These are phyloP conservation scores for Austropuccinia psidii DNA, from an alignment of 1,284 basidiomycete genomes.

Conservation along the genomic window DNA sequence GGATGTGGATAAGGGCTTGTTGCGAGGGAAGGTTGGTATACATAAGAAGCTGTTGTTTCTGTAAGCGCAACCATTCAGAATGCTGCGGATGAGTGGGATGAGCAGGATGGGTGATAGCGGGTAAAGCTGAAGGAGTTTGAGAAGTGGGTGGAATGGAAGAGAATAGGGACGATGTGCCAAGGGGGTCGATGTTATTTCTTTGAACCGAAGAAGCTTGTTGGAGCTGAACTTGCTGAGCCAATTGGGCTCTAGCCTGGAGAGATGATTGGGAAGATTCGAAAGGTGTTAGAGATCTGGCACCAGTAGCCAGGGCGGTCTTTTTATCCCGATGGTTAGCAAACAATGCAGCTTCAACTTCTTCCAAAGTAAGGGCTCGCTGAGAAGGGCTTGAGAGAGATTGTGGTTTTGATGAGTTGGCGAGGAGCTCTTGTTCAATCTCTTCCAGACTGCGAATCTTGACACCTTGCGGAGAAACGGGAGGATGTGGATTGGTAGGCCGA, in stretches of 20 bases:
- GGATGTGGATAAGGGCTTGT: conserved; percentile 5
- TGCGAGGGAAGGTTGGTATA: conserved; percentile 10
- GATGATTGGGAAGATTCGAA: background rate
- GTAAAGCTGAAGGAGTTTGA: conserved; percentile 24
- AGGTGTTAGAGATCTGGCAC: conserved; percentile 15
- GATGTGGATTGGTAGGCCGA: conserved; percentile 6
- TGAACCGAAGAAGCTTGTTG: background rate
- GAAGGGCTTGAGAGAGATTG: conserved; percentile 17
- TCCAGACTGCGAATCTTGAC: conserved; percentile 45
- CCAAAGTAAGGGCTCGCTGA: conserved; percentile 62
- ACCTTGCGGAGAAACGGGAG: background rate
- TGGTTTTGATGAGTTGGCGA: conserved; percentile 46
- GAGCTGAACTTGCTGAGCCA: conserved; percentile 25
- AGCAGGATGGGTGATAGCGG: conserved; percentile 26
- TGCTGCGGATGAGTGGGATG: conserved; percentile 35
- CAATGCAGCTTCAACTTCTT: conserved; percentile 93
- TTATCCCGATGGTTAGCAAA: conserved; percentile 39
- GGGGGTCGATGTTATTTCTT: conserved; percentile 1
- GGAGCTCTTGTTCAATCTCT: conserved; percentile 49
- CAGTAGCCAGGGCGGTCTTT: background rate
- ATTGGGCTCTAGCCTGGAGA: conserved; percentile 8
- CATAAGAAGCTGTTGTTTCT: conserved; percentile 37
- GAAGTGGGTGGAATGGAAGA: background rate
- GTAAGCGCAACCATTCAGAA: conserved; percentile 37
- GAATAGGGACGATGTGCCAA: background rate